Conservation (phyloP, 768 basidiomycete species). For the Pisolithus albus region DNA sequence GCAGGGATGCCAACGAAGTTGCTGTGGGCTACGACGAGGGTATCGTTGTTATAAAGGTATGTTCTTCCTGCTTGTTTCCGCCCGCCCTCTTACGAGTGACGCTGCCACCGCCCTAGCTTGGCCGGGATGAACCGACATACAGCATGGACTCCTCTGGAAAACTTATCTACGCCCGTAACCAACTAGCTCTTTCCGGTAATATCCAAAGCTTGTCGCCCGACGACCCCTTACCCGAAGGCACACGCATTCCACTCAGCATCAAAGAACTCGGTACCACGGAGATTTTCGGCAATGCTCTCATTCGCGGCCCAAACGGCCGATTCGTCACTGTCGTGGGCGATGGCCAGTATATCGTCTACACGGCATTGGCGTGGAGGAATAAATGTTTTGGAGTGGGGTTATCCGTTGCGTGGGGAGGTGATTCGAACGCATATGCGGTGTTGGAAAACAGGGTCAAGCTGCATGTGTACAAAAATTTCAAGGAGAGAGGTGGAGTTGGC, state of each 20-base stretch:
- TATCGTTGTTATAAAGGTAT: conserved; percentile 85
- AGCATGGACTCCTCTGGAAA: conserved; percentile 95
- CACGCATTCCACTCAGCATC: conserved; percentile 64
- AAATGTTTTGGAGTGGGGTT: conserved; percentile 91
- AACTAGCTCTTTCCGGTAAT: conserved; percentile 84
- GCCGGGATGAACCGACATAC: conserved; percentile 91
- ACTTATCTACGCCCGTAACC: conserved; percentile 89
- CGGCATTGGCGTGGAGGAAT: conserved; percentile 97
- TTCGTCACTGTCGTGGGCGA: conserved; percentile 97
- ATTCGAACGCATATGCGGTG: conserved; percentile 96
- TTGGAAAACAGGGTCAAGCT: conserved; percentile 82
- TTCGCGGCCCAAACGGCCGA: conserved; percentile 93
- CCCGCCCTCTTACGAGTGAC: not conserved
- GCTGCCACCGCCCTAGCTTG: conserved; percentile 48
- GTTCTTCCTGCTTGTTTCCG: conserved; percentile 7
- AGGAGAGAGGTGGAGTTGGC: conserved; percentile 60
- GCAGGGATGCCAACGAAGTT: conserved; percentile 82
- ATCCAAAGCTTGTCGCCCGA: conserved; percentile 48
- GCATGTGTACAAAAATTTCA: conserved; percentile 88
- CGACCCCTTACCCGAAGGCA: conserved; percentile 63
- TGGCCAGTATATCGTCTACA: conserved; percentile 98
- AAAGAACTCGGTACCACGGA: conserved; percentile 96
- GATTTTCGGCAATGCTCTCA: conserved; percentile 76
- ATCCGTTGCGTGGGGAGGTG: conserved; percentile 93
- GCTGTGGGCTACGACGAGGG: conserved; percentile 97